Conservation (phyloP, 805 yeast species). For the Nakazawaea populi region DNA sequence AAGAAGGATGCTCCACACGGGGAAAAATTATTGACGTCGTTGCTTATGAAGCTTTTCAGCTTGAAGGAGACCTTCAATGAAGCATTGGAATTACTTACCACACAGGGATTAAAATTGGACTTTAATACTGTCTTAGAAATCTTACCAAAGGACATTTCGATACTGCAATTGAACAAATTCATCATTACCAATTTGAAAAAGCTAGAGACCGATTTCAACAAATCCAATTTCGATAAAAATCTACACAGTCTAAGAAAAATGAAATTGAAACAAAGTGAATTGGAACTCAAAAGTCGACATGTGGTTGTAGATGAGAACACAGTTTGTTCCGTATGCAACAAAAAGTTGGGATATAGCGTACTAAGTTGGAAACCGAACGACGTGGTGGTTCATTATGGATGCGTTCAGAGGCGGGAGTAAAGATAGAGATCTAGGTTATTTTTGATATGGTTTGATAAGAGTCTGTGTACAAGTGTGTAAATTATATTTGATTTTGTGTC, state of each 20-base stretch:
- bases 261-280: constrained; percentile 37
- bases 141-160: constrained; percentile 46
- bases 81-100: constrained; percentile 34
- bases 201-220: constrained; percentile 32
- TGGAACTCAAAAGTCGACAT: constrained; percentile 29
- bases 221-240: constrained; percentile 36
- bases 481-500: too few relatives aligned
- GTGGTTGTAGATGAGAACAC: constrained; percentile 34
- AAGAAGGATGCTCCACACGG: constrained; percentile 31
- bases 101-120: constrained; percentile 36
- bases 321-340: constrained; percentile 56
- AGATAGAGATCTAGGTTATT: too few relatives aligned
- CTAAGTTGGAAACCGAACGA: constrained; percentile 41
- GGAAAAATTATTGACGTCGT: constrained; percentile 36
- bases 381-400: constrained; percentile 52
- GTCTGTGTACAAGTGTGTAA: too few relatives aligned
- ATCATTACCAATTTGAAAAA: constrained; percentile 39
- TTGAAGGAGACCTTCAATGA: not conserved
- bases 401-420: constrained; percentile 18
- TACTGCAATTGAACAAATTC: constrained; percentile 35
- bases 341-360: constrained; percentile 48
- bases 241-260: constrained; percentile 50
- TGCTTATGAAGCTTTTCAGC: constrained; percentile 31
- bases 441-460: too few relatives aligned
- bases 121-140: constrained; percentile 33